Percentiles rank a stretch among this genome's conserved stretches.
phyloP scores from a whole-genome alignment of 306 rosid genomes.

The Cicer judaicum region DNA sequence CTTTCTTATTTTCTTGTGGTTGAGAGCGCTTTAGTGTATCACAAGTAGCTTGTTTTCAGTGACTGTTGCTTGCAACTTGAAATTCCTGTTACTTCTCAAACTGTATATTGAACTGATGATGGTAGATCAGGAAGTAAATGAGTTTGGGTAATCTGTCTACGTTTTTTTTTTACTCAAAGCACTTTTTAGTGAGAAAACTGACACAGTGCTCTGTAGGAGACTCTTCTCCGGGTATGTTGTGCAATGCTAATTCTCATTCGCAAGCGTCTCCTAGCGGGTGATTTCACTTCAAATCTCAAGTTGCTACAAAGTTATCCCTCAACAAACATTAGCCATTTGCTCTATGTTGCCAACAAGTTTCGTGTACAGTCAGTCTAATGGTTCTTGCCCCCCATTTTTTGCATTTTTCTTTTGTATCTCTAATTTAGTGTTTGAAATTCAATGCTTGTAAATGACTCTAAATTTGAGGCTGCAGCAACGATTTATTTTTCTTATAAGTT shows the following conservation, averaged over 20 bases:
- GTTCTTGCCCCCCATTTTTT: slow-evolving; percentile 15
- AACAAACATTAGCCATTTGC: slow-evolving; percentile 92
- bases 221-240: slow-evolving; percentile 91
- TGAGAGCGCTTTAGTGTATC: background rate
- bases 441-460: slow-evolving; percentile 62
- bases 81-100: slow-evolving; percentile 22
- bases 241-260: slow-evolving; percentile 94
- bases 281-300: slow-evolving; percentile 97
- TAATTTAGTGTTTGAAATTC: slow-evolving; percentile 30
- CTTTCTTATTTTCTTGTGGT: background rate
- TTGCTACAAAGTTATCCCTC: slow-evolving; percentile 89
- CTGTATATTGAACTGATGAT: slow-evolving; percentile 29
- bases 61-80: slow-evolving; percentile 14
- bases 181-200: slow-evolving; percentile 32
- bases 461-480: slow-evolving; percentile 47
- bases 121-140: slow-evolving; percentile 6
- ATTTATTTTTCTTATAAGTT: background rate
- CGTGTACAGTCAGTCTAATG: slow-evolving; percentile 71
- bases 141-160: slow-evolving; percentile 26
- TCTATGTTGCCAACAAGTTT: slow-evolving; percentile 94
- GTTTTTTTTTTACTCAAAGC: background rate
- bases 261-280: slow-evolving; percentile 92
- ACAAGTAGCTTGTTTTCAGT: background rate
- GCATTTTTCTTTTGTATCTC: slow-evolving; percentile 36
- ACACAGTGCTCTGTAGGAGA: slow-evolving; percentile 63